phyloP scores from a whole-genome alignment of 495 filamentous ascomycete species.

The Aspergillus kassunensis region DNA sequence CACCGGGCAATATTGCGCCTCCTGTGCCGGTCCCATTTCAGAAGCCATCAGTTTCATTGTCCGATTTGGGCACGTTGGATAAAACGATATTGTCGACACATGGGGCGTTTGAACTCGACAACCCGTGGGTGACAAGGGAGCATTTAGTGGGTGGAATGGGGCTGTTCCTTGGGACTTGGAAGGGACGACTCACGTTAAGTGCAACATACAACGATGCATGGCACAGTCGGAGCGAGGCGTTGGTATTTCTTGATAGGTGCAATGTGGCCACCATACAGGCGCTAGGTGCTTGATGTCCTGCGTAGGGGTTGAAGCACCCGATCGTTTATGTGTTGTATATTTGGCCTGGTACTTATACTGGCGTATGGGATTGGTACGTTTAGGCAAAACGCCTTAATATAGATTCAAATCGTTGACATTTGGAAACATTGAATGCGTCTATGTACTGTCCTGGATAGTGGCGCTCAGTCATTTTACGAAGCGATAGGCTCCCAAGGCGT shows the following conservation, averaged over 20 bases:
- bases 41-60: conserved; percentile 33
- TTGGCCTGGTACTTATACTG: too few relatives aligned
- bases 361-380: too few relatives aligned
- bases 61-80: conserved; percentile 36
- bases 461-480: too few relatives aligned
- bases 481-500: too few relatives aligned
- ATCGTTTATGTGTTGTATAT: too few relatives aligned
- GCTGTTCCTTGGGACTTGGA: neutral
- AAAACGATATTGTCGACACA: conserved; percentile 19
- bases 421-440: too few relatives aligned
- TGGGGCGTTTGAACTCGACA: conserved; percentile 23
- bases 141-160: neutral
- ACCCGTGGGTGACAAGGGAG: conserved; percentile 30
- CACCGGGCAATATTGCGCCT: conserved; percentile 13
- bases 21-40: conserved; percentile 25
- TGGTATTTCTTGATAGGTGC: neutral
- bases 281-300: neutral
- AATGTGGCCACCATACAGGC: conserved; percentile 1
- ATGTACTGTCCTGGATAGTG: too few relatives aligned
- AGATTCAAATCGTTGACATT: too few relatives aligned
- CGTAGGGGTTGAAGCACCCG: too few relatives aligned
- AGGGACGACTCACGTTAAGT: neutral
- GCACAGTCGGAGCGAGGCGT: neutral
- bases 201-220: conserved; percentile 2
- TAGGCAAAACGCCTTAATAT: too few relatives aligned